A percentile compares a stretch with the other conserved stretches of the same genome.
Conservation (phyloP, 345 rosid species). For the Raphanus sativus region DNA sequence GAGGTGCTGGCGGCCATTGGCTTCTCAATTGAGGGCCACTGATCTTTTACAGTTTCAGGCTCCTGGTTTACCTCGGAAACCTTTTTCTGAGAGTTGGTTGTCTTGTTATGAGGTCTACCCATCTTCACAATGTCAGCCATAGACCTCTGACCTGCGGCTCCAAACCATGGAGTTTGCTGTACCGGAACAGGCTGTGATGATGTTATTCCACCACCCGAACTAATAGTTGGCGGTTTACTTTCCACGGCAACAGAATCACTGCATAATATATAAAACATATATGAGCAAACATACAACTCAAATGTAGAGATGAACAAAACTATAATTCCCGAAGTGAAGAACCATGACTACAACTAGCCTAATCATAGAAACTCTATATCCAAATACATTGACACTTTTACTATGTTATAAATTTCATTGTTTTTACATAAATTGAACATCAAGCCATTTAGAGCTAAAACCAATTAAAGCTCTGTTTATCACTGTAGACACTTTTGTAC, state of each 20-base stretch:
- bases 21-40: conserved; percentile 62
- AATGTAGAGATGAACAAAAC: neutral
- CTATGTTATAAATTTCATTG: neutral
- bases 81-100: conserved; percentile 10
- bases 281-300: conserved; percentile 17
- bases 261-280: conserved; percentile 39
- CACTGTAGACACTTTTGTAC: neutral
- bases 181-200: conserved; percentile 56
- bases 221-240: conserved; percentile 43
- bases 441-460: neutral
- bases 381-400: neutral
- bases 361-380: neutral
- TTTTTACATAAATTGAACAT: neutral
- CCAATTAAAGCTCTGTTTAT: neutral
- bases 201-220: conserved; percentile 47
- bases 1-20: conserved; percentile 46
- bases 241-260: conserved; percentile 53
- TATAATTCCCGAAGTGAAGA: neutral
- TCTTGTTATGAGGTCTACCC: conserved; percentile 78
- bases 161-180: conserved; percentile 68
- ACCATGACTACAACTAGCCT: neutral
- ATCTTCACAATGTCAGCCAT: conserved; percentile 96
- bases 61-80: conserved; percentile 43
- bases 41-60: conserved; percentile 45
- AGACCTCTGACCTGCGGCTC: conserved; percentile 75